Evolutionary conservation across 768 basidiomycete genomes (phyloP).

Genomic region (Tylopilus sp.): DNA sequence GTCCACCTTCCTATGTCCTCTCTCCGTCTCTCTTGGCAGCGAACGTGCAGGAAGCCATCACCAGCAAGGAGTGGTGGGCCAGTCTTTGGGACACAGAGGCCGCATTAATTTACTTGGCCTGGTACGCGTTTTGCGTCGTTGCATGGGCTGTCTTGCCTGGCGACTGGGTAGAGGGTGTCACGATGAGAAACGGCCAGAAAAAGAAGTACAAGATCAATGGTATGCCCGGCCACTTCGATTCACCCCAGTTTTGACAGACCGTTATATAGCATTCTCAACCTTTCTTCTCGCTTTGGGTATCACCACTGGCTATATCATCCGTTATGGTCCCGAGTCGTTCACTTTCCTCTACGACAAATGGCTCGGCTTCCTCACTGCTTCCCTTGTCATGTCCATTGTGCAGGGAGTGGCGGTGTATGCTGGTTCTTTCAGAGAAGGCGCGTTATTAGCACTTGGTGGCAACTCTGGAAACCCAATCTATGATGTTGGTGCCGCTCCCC

Average conservation of each 20-base stretch:
- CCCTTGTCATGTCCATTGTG: slow-evolving; percentile 69
- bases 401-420: slow-evolving; percentile 74
- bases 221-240: slow-evolving; percentile 35
- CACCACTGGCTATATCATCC: slow-evolving; percentile 62
- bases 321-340: slow-evolving; percentile 74
- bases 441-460: slow-evolving; percentile 86
- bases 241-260: too few species aligned
- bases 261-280: slow-evolving; percentile 72
- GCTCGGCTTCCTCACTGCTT: slow-evolving; percentile 83
- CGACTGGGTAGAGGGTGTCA: slow-evolving; percentile 65
- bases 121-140: slow-evolving; percentile 86
- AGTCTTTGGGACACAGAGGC: slow-evolving; percentile 84
- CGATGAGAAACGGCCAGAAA: slow-evolving; percentile 69
- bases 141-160: slow-evolving; percentile 80
- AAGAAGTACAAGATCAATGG: slow-evolving; percentile 95
- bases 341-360: slow-evolving; percentile 92
- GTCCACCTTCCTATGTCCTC: slow-evolving; percentile 50
- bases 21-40: slow-evolving; percentile 34
- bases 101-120: slow-evolving; percentile 69
- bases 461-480: slow-evolving; percentile 86
- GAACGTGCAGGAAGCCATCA: slow-evolving; percentile 45
- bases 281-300: slow-evolving; percentile 79
- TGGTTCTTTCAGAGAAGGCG: slow-evolving; percentile 62
- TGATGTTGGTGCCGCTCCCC: slow-evolving; percentile 58
- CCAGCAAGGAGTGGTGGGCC: slow-evolving; percentile 59